These are phyloP conservation scores for Scytalidium sp. DNA, from an alignment of 2,329 filamentous ascomycete species.

Conservation along the genomic window DNA sequence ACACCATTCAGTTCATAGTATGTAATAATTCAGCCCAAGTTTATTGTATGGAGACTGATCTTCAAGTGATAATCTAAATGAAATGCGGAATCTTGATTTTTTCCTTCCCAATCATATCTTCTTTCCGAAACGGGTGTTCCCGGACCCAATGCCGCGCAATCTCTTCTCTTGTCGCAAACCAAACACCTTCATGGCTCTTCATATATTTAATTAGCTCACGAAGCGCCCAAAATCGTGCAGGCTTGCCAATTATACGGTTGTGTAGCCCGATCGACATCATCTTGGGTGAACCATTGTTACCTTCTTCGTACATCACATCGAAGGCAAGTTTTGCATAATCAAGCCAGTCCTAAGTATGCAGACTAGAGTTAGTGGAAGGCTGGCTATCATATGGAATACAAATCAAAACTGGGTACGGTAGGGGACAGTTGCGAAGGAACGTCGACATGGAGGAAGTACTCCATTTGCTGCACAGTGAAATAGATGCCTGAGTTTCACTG, in stretches of 20 bases:
- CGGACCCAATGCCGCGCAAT: slow-evolving; percentile 42
- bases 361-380: neutral
- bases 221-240: slow-evolving; percentile 47
- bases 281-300: slow-evolving; percentile 38
- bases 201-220: slow-evolving; percentile 53
- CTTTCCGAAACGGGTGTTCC: neutral
- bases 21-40: too few relatives aligned
- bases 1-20: too few relatives aligned
- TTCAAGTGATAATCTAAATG: neutral
- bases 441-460: too few relatives aligned
- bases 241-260: slow-evolving; percentile 49
- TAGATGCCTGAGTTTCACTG: too few relatives aligned
- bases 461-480: too few relatives aligned
- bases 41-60: too few relatives aligned
- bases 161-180: slow-evolving; percentile 50
- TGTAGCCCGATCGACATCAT: slow-evolving; percentile 58
- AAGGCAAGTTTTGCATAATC: slow-evolving; percentile 49
- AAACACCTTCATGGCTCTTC: slow-evolving; percentile 46
- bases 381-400: neutral
- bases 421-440: too few relatives aligned
- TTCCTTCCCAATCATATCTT: neutral
- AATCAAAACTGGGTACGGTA: too few relatives aligned
- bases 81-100: neutral
- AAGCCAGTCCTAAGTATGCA: slow-evolving; percentile 18
- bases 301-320: slow-evolving; percentile 48